Percentiles rank a stretch among this genome's conserved stretches.
Conservation (phyloP, 306 rosid species). For the Sphenostylis stenocarpa region DNA sequence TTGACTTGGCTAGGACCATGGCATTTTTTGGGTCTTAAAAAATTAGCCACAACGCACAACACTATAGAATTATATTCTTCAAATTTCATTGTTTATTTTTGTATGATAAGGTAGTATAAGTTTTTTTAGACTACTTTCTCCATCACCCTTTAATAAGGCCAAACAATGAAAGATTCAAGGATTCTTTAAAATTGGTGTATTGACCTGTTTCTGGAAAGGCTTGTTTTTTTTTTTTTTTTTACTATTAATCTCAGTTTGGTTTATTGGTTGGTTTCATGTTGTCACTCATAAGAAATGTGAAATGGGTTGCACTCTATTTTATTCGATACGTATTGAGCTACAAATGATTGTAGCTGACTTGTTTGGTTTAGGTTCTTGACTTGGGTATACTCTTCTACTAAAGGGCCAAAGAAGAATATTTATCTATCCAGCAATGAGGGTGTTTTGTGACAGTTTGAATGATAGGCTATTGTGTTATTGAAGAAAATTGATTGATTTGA, state of each 20-base stretch:
- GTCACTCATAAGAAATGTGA: neutral
- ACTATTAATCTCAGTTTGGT: neutral
- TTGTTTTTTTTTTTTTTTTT: neutral
- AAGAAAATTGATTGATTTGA: neutral
- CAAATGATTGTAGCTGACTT: neutral
- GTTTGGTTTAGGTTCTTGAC: neutral
- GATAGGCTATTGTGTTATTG: neutral
- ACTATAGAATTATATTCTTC: neutral
- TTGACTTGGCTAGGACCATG: conserved; percentile 11
- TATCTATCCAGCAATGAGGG: neutral
- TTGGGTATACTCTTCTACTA: neutral
- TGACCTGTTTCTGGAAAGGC: neutral
- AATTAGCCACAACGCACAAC: neutral
- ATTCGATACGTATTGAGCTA: neutral
- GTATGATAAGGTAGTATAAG: neutral
- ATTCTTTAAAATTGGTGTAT: neutral
- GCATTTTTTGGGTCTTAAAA: neutral
- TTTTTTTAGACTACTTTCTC: conserved; percentile 9
- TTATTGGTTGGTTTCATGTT: neutral
- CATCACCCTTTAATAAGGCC: neutral
- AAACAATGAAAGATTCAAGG: conserved; percentile 2
- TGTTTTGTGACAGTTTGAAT: neutral
- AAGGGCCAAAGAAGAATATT: neutral
- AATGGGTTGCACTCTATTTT: neutral
- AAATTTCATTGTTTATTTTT: neutral